Conservation (phyloP, 1,284 basidiomycete species). For the Tylopilus sp. region DNA sequence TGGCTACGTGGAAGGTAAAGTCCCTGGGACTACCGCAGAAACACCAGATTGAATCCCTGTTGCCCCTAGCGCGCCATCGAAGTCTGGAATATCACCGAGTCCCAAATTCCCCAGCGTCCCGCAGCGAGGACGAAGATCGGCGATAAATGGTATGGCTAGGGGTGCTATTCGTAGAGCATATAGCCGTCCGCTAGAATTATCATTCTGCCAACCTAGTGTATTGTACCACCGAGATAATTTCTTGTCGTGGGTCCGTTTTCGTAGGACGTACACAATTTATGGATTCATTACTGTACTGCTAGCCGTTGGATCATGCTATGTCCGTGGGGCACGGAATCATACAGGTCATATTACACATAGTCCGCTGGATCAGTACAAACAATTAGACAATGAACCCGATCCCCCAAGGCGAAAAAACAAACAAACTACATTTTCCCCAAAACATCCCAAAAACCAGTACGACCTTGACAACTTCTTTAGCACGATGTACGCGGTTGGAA, state of each 20-base stretch:
- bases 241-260: slow-evolving; percentile 16
- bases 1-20: slow-evolving; percentile 73
- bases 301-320: too few relatives aligned
- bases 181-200: slow-evolving; percentile 3
- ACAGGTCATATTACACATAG: too few relatives aligned
- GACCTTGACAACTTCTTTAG: slow-evolving; percentile 29
- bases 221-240: slow-evolving; percentile 21
- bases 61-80: slow-evolving; percentile 67
- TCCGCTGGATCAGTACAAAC: not conserved
- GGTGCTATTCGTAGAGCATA: not conserved
- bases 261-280: not conserved
- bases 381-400: too few relatives aligned
- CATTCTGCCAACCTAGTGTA: slow-evolving; percentile 11
- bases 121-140: slow-evolving; percentile 52
- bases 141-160: slow-evolving; percentile 66
- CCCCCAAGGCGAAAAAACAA: not conserved
- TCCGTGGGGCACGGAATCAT: too few relatives aligned
- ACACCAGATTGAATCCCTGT: not conserved
- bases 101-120: slow-evolving; percentile 64
- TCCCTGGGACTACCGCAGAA: not conserved
- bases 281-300: not conserved
- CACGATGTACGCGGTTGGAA: slow-evolving; percentile 50
- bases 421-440: not conserved
- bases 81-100: slow-evolving; percentile 69
- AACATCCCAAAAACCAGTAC: not conserved